A percentile compares a stretch with the other conserved stretches of the same genome.
Conservation (phyloP, 257 asterid species). For the Striga asiatica region DNA sequence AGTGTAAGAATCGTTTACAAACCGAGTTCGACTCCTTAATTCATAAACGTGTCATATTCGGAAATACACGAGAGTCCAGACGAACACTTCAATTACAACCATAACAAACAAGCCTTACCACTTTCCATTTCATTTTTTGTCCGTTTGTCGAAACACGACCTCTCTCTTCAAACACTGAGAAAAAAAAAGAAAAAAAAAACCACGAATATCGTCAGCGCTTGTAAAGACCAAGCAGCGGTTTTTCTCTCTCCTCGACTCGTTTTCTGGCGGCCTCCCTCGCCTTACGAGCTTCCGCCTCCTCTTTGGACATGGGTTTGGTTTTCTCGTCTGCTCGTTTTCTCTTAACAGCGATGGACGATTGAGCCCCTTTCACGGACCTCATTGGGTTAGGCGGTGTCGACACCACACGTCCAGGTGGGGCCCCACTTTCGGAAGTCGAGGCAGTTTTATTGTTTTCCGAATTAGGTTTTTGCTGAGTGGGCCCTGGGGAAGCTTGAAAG, state of each 20-base stretch:
- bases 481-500: constrained; percentile 32
- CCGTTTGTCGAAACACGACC: not conserved
- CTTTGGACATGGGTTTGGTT: constrained; percentile 65
- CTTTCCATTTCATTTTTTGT: too few species aligned
- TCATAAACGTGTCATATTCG: too few species aligned
- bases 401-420: constrained; percentile 71
- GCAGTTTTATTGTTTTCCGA: constrained; percentile 15
- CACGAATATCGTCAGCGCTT: constrained; percentile 15
- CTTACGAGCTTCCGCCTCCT: constrained; percentile 85
- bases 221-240: constrained; percentile 56
- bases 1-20: too few species aligned
- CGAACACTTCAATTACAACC: too few species aligned
- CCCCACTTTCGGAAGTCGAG: constrained; percentile 31
- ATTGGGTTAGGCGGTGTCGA: constrained; percentile 57
- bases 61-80: too few species aligned
- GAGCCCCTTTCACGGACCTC: constrained; percentile 59
- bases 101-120: too few species aligned
- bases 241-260: constrained; percentile 83
- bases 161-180: not conserved
- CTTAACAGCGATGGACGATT: constrained; percentile 66
- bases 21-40: too few species aligned
- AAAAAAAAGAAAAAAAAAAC: not conserved
- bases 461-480: constrained; percentile 39
- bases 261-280: constrained; percentile 88
- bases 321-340: constrained; percentile 58